Percentiles rank a stretch among this genome's conserved stretches.
These are phyloP conservation scores for Corchorus olitorius DNA, from an alignment of 345 rosid genomes.

Conservation along the genomic window DNA sequence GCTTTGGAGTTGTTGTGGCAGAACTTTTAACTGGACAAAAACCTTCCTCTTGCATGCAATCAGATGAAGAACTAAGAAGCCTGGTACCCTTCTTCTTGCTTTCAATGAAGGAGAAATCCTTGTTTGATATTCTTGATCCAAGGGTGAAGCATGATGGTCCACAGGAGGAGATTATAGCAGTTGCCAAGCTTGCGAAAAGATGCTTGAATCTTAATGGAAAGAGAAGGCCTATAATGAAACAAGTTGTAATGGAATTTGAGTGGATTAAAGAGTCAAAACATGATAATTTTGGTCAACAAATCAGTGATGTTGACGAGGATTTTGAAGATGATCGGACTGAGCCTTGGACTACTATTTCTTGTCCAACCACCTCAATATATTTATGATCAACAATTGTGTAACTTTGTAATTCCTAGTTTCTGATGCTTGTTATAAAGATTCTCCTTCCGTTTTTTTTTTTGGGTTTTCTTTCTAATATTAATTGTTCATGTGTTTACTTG, in stretches of 20 bases:
- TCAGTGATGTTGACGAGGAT: too few relatives aligned
- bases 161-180: not conserved
- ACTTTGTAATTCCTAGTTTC: too few relatives aligned
- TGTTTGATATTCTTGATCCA: not conserved
- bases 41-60: not conserved
- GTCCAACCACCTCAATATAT: too few relatives aligned
- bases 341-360: too few relatives aligned
- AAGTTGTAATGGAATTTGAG: slow-evolving; percentile 4
- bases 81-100: not conserved
- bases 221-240: not conserved
- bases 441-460: too few relatives aligned
- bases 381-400: too few relatives aligned
- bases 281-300: too few relatives aligned
- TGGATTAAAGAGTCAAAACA: not conserved
- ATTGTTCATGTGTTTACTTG: too few relatives aligned
- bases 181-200: not conserved
- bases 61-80: not conserved
- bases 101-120: not conserved
- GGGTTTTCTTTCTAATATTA: too few relatives aligned
- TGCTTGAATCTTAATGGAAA: not conserved
- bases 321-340: too few relatives aligned
- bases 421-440: too few relatives aligned
- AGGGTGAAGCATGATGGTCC: not conserved
- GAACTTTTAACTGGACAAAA: slow-evolving; percentile 4
- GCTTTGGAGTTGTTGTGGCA: slow-evolving; percentile 7